phyloP scores from a whole-genome alignment of 352 stramenopile species.

The Globisporangium cederbergense region DNA sequence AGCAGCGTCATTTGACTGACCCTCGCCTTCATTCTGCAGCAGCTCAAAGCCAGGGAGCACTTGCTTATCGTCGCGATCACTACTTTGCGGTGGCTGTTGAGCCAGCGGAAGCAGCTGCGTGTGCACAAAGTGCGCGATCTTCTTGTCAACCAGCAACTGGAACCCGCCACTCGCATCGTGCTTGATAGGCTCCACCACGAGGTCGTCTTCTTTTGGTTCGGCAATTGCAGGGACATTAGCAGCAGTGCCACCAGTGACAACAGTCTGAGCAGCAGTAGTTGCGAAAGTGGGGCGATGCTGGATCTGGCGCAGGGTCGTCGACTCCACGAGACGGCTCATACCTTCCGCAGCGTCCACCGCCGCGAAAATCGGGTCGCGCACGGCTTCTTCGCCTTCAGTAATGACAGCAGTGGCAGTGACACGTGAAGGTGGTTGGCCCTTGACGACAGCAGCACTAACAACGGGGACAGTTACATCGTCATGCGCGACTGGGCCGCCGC shows the following conservation, averaged over 20 bases:
- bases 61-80: neutral
- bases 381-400: neutral
- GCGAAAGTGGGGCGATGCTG: neutral
- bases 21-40: neutral
- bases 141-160: constrained; percentile 6
- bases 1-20: neutral
- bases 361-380: neutral
- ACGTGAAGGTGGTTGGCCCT: neutral
- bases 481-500: neutral
- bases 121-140: constrained; percentile 4
- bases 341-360: constrained; percentile 9
- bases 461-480: neutral
- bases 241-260: neutral
- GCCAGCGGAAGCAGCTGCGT: neutral
- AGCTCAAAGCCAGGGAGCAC: neutral
- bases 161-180: neutral
- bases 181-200: neutral
- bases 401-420: neutral
- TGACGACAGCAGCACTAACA: neutral
- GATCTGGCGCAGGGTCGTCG: neutral
- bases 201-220: neutral
- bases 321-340: constrained; percentile 14
- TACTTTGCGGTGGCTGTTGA: neutral
- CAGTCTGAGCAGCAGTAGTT: neutral
- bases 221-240: neutral